Base-by-base conservation (phyloP, 169 alveolate genomes). In the Blepharisma undulans region DNA sequence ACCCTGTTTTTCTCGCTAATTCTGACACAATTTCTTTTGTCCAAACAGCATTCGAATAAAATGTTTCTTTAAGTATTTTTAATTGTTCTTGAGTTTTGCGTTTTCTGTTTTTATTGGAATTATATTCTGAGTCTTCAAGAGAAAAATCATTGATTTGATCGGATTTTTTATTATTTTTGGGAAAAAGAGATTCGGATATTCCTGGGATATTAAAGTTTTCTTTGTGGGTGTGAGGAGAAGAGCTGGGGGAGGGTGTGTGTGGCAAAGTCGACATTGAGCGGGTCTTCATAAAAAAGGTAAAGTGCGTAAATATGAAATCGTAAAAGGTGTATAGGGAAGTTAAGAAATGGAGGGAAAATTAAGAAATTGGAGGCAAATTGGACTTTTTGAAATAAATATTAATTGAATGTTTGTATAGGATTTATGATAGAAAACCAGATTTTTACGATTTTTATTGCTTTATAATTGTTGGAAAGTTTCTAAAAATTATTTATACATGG, bases 11-110 rank as follows among this genome's bases (percentile, higher is more conserved):
- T 74, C 90, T 90, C 18, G 95, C 87, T 1, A 95, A 84, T 90
- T 92, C 92, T 89, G 90, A 84, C 5, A 94, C 92, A 86, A 82
- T 91, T 33, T 94, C 91, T 92, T 93, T 91, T 6, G 94, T 82
- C 97, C 97, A 95, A 81, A 89, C 76, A 59, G 91, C 92, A 91
- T 94, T 95, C 61, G 90, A 92, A 32, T 81, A 77, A 90, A 90
- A 94, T 90, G 93, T 94, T 76, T 78, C 84, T 14, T 88, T 91
- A n/a, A 95, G 93, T 14, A 89, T 59, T 79, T 79, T 94, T 19
- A 95, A 81, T 82, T 95, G 96, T 18, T 92, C 93, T 34, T 90
- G 86, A 34, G 92, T 90, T 91, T 95, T 95, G 80, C 95, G 86
- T n/a, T 93, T 85, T 87, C 96, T 93, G 82, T 93, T 94, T 48